Conservation (phyloP, 768 basidiomycete genomes). For the Rhodotorula babjevae region DNA sequence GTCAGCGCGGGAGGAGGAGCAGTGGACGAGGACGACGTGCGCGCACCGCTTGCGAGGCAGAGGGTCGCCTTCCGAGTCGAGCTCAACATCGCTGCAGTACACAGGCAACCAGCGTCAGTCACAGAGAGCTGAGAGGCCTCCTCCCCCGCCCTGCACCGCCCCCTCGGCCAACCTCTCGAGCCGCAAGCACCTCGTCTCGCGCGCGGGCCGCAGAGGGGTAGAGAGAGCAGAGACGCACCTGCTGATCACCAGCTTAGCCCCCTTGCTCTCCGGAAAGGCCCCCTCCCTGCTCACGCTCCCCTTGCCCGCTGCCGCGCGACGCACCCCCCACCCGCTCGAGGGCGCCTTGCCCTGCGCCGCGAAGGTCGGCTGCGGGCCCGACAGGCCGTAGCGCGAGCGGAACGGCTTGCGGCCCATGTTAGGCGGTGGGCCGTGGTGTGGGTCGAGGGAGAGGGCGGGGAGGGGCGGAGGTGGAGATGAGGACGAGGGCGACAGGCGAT, state of each 20-base stretch:
- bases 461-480: not conserved
- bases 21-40: not conserved
- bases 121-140: not conserved
- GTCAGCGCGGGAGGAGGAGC: not conserved
- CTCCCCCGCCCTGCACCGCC: not conserved
- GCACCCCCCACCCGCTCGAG: conserved; percentile 5
- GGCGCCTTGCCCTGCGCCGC: conserved; percentile 13
- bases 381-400: not conserved
- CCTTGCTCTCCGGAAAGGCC: conserved; percentile 12
- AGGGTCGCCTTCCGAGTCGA: not conserved
- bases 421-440: too few species aligned
- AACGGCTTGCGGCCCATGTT: not conserved
- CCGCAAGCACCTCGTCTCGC: not conserved
- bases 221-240: not conserved
- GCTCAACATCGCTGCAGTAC: not conserved
- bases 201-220: too few species aligned
- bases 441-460: not conserved
- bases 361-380: conserved; percentile 13
- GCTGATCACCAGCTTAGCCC: not conserved
- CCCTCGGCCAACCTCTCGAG: not conserved
- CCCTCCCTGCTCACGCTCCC: conserved; percentile 8
- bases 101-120: not conserved
- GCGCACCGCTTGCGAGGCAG: not conserved
- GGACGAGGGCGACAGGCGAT: too few species aligned
- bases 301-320: conserved; percentile 5